Evolutionary conservation across 371 early-diverging fungal genomes (phyloP).

Genomic region (Mucor racemosus): DNA sequence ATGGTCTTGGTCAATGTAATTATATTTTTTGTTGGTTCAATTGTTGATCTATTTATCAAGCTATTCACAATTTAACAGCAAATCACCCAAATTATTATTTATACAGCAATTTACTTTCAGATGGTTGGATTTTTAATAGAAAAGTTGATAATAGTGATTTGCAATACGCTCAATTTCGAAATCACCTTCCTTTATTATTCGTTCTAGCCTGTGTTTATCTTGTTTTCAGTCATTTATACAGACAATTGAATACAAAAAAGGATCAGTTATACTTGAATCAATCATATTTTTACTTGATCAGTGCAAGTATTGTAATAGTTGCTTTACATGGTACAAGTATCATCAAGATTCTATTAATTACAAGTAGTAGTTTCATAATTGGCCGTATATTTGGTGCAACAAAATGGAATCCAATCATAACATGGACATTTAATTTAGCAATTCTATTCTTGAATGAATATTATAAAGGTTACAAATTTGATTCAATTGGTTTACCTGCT

Average conservation of each 20-base stretch:
- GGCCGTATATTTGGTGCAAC: slow-evolving; percentile 57
- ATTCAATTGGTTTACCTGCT: slow-evolving; percentile 50
- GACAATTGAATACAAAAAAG: background rate
- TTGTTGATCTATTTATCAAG: background rate
- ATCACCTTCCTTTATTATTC: slow-evolving; percentile 68
- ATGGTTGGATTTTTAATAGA: slow-evolving; percentile 70
- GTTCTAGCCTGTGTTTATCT: slow-evolving; percentile 58
- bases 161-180: slow-evolving; percentile 83
- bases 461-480: slow-evolving; percentile 76
- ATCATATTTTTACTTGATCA: slow-evolving; percentile 54
- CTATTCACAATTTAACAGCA: background rate
- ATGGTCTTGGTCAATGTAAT: slow-evolving; percentile 63
- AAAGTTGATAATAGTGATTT: slow-evolving; percentile 85
- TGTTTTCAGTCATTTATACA: slow-evolving; percentile 33
- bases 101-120: slow-evolving; percentile 59
- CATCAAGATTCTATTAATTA: slow-evolving; percentile 73
- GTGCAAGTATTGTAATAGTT: slow-evolving; percentile 66
- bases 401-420: slow-evolving; percentile 63
- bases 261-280: slow-evolving; percentile 12
- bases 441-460: slow-evolving; percentile 79
- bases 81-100: slow-evolving; percentile 60
- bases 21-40: background rate
- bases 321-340: slow-evolving; percentile 60
- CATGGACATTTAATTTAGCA: slow-evolving; percentile 82
- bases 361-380: slow-evolving; percentile 67